These are phyloP conservation scores for Penicillium angulare DNA, from an alignment of 495 filamentous ascomycete species.

Conservation along the genomic window DNA sequence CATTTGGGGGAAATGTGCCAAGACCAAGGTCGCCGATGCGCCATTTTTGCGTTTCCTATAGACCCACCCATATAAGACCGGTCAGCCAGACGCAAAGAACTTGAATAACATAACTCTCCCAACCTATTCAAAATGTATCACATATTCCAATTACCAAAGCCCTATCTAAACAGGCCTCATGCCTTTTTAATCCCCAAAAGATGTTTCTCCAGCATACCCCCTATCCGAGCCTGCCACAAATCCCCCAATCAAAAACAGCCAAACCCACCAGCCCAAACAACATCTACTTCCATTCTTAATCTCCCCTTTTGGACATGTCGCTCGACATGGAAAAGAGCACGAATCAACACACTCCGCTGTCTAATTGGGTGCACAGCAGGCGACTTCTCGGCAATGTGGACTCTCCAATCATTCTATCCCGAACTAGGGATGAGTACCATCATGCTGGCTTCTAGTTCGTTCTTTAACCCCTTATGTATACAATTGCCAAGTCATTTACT, in stretches of 20 bases:
- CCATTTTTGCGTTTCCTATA: constrained; percentile 1
- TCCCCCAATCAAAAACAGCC: not conserved
- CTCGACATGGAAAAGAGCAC: constrained; percentile 36
- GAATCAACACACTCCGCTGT: constrained; percentile 46
- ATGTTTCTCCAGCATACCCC: not conserved
- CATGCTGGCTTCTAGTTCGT: constrained; percentile 40
- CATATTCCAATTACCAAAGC: not conserved
- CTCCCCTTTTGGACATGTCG: constrained; percentile 33
- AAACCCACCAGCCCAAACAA: not conserved
- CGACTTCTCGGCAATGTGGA: constrained; percentile 41
- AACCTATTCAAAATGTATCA: not conserved
- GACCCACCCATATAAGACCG: not conserved
- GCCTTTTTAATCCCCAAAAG: not conserved
- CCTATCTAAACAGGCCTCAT: not conserved
- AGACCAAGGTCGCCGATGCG: constrained; percentile 1
- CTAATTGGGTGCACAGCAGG: constrained; percentile 43
- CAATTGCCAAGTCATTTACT: constrained; percentile 1
- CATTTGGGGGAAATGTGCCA: no score
- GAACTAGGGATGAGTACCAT: constrained; percentile 36
- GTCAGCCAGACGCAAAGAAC: not conserved
- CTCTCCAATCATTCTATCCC: constrained; percentile 36
- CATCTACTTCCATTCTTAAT: not conserved
- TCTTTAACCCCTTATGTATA: not conserved
- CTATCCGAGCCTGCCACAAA: not conserved
- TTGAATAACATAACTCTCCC: not conserved